phyloP scores from a whole-genome alignment of 495 filamentous ascomycete genomes.

The Penicillium canescens region DNA sequence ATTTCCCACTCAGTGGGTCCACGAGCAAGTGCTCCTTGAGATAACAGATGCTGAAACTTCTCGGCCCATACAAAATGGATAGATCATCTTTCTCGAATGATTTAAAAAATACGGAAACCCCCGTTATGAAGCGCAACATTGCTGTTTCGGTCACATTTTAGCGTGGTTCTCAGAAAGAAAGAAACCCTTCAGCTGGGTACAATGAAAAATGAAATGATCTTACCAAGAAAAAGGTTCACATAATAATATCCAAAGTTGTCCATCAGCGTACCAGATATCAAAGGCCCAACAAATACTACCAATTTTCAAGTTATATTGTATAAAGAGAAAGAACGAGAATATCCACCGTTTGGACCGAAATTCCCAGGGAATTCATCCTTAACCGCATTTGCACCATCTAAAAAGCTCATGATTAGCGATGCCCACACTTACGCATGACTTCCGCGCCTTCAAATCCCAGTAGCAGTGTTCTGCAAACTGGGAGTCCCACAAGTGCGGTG shows the following conservation, averaged over 20 bases:
- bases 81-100: too few species aligned
- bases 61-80: too few species aligned
- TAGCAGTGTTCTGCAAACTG: background rate
- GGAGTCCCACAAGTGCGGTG: background rate
- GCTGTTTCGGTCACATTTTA: too few species aligned
- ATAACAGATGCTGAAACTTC: too few species aligned
- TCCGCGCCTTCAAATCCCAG: background rate
- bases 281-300: conserved; percentile 4
- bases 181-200: too few species aligned
- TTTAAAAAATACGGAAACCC: too few species aligned
- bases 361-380: background rate
- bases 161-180: too few species aligned
- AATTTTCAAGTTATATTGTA: conserved; percentile 2
- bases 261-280: background rate
- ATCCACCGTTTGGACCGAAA: conserved; percentile 3
- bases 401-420: background rate
- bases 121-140: too few species aligned
- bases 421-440: conserved; percentile 1
- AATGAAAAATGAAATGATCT: background rate
- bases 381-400: background rate
- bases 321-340: background rate
- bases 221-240: conserved; percentile 9
- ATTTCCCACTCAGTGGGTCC: too few species aligned
- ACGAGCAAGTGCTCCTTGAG: too few species aligned
- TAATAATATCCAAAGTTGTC: conserved; percentile 1